These are phyloP conservation scores for Clarireedia monteithiana DNA, from an alignment of 2,329 filamentous ascomycete genomes.

Conservation along the genomic window DNA sequence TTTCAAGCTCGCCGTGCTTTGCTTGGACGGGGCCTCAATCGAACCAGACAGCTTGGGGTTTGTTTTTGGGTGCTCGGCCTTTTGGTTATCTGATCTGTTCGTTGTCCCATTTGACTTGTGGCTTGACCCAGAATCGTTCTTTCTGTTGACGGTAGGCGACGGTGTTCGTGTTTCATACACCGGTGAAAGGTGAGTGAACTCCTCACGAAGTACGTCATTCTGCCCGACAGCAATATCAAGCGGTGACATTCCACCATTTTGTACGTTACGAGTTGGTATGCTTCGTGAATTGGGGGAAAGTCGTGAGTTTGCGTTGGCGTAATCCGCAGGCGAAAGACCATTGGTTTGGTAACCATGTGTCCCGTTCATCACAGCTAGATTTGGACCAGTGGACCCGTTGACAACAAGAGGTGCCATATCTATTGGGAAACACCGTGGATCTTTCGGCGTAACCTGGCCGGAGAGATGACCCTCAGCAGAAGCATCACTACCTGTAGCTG, in stretches of 20 bases:
- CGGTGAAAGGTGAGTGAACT: constrained; percentile 51
- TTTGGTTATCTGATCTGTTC: constrained; percentile 14
- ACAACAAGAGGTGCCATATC: constrained; percentile 20
- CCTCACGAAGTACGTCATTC: constrained; percentile 22
- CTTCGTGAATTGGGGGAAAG: constrained; percentile 24
- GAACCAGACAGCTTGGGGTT: constrained; percentile 9
- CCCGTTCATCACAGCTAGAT: constrained; percentile 7
- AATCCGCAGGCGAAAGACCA: constrained; percentile 16
- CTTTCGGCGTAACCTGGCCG: constrained; percentile 23
- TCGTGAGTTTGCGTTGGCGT: constrained; percentile 15
- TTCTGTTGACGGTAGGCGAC: constrained; percentile 55
- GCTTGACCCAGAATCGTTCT: constrained; percentile 35
- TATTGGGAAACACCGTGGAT: constrained; percentile 13
- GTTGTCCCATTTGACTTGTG: constrained; percentile 12
- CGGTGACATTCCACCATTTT: constrained; percentile 26
- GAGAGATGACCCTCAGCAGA: constrained; percentile 18
- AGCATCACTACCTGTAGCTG: constrained; percentile 19
- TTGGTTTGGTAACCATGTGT: constrained; percentile 12
- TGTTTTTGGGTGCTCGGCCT: constrained; percentile 9
- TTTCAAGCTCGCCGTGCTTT: constrained; percentile 23
- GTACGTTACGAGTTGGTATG: constrained; percentile 18
- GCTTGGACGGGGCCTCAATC: constrained; percentile 31
- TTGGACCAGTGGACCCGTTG: constrained; percentile 18
- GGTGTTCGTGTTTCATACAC: constrained; percentile 68
- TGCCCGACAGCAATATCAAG: constrained; percentile 25